phyloP scores from a whole-genome alignment of 305 asterid genomes.

The Rubia peregrina region DNA sequence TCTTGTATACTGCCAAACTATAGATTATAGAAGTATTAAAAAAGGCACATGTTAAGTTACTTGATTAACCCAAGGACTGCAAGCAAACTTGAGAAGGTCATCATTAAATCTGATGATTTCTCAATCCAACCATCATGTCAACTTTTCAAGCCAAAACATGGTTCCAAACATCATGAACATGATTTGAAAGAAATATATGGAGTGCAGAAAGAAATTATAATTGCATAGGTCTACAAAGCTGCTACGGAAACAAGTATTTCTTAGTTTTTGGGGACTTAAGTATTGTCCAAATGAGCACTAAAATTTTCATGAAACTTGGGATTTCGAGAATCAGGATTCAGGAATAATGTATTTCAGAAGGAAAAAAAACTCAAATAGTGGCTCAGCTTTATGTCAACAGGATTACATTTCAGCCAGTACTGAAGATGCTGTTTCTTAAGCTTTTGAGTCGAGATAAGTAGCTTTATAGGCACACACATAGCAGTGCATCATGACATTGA shows the following conservation, averaged over 20 bases:
- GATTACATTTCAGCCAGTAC: constrained; percentile 1
- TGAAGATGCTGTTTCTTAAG: not conserved
- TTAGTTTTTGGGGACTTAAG: not conserved
- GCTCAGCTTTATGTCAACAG: not conserved
- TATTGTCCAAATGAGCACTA: not conserved
- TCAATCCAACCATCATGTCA: not conserved
- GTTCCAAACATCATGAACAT: not conserved
- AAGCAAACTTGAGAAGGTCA: not conserved
- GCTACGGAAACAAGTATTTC: not conserved
- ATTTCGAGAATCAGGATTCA: not conserved
- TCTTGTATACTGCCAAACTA: not conserved
- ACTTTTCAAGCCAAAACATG: not conserved
- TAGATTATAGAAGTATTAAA: not conserved
- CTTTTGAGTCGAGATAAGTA: not conserved
- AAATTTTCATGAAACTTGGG: not conserved
- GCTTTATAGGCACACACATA: not conserved
- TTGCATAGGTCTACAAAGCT: not conserved
- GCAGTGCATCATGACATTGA: not conserved
- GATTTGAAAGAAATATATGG: not conserved
- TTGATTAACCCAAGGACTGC: not conserved
- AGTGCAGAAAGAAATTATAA: not conserved
- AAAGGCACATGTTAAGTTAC: not conserved
- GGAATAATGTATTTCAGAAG: not conserved
- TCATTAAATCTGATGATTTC: not conserved
- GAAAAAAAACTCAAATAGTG: constrained; percentile 1